Conservation (phyloP, 495 filamentous ascomycete species). For the Hypoxylon intermedium region DNA sequence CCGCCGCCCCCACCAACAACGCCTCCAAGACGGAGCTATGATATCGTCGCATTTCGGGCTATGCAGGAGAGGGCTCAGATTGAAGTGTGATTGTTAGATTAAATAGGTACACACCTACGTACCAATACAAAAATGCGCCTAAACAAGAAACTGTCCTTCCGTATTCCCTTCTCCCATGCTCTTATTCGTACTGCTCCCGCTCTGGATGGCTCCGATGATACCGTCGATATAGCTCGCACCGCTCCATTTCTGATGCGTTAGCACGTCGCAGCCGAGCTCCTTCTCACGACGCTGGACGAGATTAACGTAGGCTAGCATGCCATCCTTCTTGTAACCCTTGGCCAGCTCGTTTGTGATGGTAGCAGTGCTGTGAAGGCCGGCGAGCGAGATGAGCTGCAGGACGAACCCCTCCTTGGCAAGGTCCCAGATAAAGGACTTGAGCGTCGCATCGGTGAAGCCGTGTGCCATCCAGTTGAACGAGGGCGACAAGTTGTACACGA, state of each 20-base stretch:
- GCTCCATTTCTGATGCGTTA: constrained; percentile 99
- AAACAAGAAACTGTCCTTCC: constrained; percentile 70
- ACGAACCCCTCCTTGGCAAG: constrained; percentile 92
- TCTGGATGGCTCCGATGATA: constrained; percentile 89
- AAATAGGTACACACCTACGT: background rate
- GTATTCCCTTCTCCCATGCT: constrained; percentile 87
- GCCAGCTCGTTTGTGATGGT: constrained; percentile 87
- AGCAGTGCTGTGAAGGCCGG: constrained; percentile 87
- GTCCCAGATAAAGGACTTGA: constrained; percentile 95
- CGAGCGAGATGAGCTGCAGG: constrained; percentile 89
- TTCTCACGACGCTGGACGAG: constrained; percentile 88
- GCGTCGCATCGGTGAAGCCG: constrained; percentile 78
- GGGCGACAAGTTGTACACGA: constrained; percentile 95
- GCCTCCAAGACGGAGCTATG: constrained; percentile 49
- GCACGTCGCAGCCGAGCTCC: constrained; percentile 88
- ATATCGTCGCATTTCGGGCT: too few species aligned
- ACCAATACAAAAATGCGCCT: too few species aligned
- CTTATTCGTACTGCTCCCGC: constrained; percentile 81
- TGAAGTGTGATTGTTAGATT: background rate
- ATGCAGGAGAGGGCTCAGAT: too few species aligned
- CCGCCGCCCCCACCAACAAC: constrained; percentile 75
- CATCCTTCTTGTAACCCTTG: constrained; percentile 80
- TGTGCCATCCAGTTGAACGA: constrained; percentile 99
- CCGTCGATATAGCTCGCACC: constrained; percentile 92
- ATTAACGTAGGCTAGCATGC: constrained; percentile 95